Evolutionary conservation across 2,329 filamentous ascomycete species (phyloP), one percentile per base, ranked within the genome.

Genomic region (Xylaria sp.): DNA sequence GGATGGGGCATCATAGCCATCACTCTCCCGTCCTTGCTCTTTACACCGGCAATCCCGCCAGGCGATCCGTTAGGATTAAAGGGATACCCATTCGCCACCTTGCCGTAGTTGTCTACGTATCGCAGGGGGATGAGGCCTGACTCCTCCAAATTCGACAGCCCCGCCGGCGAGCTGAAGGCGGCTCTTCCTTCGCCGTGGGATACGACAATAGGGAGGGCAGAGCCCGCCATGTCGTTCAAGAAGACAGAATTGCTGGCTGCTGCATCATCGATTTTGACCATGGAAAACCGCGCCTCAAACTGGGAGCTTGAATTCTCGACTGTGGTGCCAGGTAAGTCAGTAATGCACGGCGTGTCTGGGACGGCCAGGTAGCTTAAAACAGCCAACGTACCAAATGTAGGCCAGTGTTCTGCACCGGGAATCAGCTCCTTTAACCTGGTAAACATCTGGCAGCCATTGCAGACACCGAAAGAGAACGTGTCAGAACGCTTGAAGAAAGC

Each of bases 401-500:
- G 92, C 92, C 92, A 97, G 65, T 83, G 76, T 61, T 83, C 77
- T 0, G 92, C 85, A n/a, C 92, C 92, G 1, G 92, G 92, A 59
- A 97, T 95, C 48, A 96, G 78, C 55, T 88, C 85, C 68, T 91
- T 91, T 74, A 95, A 78, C 46, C 91, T 86, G 5, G 89, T 89
- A 39, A 97, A 78, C 85, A 97, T 96, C 74, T 99, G 94, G 70
- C 94, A 97, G 46, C 94, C 94, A 71, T 99, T 99, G 82, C 94
- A 97, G 29, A 97, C 91, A 64, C 94, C 94, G 1, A 99, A 82
- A 0, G 91, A 81, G 73, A 99, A 97, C 0, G 94, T 97, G 69
- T 97, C 91, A 4, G 87, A 83, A 24, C 94, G 85, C 62, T 86
- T 82, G 76, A 97, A 97, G 82, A 97, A 97, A 44, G 78, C 74